Evolutionary conservation across 2,329 filamentous ascomycete genomes (phyloP).

Genomic region (Corynespora cassiicola): DNA sequence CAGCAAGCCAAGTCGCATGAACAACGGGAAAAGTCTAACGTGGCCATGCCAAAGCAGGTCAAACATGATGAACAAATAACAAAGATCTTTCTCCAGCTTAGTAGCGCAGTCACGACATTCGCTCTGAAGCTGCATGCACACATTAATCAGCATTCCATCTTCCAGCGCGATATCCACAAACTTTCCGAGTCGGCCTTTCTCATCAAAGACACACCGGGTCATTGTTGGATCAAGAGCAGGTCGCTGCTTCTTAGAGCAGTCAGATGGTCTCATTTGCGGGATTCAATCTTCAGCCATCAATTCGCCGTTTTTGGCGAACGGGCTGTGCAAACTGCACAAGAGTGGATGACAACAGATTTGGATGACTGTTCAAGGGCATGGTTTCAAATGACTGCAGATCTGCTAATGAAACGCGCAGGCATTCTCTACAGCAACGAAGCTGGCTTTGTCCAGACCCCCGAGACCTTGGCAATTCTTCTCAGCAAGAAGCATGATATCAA

Average conservation of each 20-base stretch:
- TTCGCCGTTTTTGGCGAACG: constrained; percentile 7
- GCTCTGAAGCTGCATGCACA: constrained; percentile 1
- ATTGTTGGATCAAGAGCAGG: not conserved
- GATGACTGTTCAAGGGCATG: not conserved
- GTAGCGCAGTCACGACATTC: no score
- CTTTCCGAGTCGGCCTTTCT: not conserved
- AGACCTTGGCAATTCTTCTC: not conserved
- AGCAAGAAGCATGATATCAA: not conserved
- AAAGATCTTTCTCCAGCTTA: no score
- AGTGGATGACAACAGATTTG: not conserved
- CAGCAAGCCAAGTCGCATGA: no score
- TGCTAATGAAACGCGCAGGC: constrained; percentile 2
- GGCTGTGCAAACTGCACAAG: not conserved
- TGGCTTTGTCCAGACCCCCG: not conserved
- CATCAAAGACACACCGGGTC: constrained; percentile 1
- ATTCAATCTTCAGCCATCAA: constrained; percentile 4
- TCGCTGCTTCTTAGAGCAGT: constrained; percentile 1
- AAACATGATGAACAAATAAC: no score
- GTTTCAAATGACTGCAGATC: constrained; percentile 1
- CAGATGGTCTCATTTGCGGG: constrained; percentile 5
- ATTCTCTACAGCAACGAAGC: not conserved
- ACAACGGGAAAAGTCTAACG: no score
- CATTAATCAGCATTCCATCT: not conserved
- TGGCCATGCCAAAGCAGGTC: no score
- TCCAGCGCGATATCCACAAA: not conserved